Conservation (phyloP, 192 early-diverging fungal species). For the Pilaira anomala region DNA sequence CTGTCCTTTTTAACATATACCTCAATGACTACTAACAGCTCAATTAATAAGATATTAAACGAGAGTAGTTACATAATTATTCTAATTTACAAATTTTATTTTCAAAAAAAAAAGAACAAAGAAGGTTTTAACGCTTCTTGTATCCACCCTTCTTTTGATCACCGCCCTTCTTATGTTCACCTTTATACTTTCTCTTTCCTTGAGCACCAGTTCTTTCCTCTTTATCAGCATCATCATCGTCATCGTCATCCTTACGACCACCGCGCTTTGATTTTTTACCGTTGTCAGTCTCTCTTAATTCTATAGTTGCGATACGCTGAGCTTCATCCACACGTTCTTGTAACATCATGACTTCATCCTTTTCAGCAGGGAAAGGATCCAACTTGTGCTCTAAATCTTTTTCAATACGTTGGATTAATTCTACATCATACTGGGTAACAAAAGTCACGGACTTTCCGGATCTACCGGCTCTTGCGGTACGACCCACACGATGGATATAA, state of each 20-base stretch:
- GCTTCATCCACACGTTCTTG: constrained; percentile 95
- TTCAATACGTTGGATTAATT: constrained; percentile 92
- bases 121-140: too few relatives aligned
- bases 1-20: too few relatives aligned
- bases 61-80: too few relatives aligned
- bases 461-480: constrained; percentile 81
- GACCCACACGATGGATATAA: constrained; percentile 85
- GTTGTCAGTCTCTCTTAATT: constrained; percentile 76
- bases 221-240: constrained; percentile 32
- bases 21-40: too few relatives aligned
- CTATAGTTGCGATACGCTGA: constrained; percentile 79
- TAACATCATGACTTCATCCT: constrained; percentile 81
- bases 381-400: constrained; percentile 86
- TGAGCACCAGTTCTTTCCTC: constrained; percentile 14
- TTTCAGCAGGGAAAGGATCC: constrained; percentile 77
- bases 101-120: too few relatives aligned
- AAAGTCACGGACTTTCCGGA: constrained; percentile 79
- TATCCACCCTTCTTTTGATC: too few relatives aligned
- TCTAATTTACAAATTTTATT: too few relatives aligned
- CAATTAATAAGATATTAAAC: too few relatives aligned
- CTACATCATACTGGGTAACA: constrained; percentile 91
- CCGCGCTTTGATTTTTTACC: constrained; percentile 41
- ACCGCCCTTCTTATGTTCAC: too few relatives aligned
- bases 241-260: constrained; percentile 41
- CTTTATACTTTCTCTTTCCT: constrained; percentile 17